Base-by-base conservation (phyloP, 225 moss, liverwort and hornwort species). In the Straminergon stramineum region DNA sequence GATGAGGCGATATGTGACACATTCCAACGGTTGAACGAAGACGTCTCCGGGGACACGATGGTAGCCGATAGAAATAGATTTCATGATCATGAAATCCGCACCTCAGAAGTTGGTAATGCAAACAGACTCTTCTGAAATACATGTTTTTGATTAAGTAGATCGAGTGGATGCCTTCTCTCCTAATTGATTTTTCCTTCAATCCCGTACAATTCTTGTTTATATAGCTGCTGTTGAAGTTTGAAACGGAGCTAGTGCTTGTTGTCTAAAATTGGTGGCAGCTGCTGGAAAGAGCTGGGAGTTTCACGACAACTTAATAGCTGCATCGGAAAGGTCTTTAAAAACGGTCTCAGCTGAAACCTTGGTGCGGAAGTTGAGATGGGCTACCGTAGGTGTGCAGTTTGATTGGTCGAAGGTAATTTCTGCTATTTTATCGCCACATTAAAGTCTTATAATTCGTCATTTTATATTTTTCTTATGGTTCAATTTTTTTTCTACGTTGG, bases 341-440 rank as follows among this genome's bases (percentile, higher is more conserved):
- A 73, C 86, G 17, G 90, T 94, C 26, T 84, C 90, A 85, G 95
- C 96, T 43, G 89, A 95, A 85, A 89, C 91, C 20, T 90, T 99
- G 80, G 87, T 99, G 91, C 92, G 94, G 87, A 99, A 96, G 93
- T 93, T 99, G 94, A 97, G 99, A 67, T 99, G 99, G 99, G 99
- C 97, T 58, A 99, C 99, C 35, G 94, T 97, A 86, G 99, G 99
- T 61, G 85, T 97, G 68, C 97, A 97, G 88, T 99, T 97, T 67
- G 97, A 99, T 94, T 99, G 99, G 99, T 92, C 95, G 27, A 94
- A 97, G 96, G 97, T 97, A 92, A 81, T 86, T 68, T 18, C 86
- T 39, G 19, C 79, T n/a, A 21, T 73, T 87, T 48, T 51, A 51
- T 77, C 41, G 22, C 77, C 43, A 28, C 81, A 28, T 63, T 10